These are phyloP conservation scores for Dothistroma pini DNA, from an alignment of 2,329 filamentous ascomycete species.

Conservation along the genomic window DNA sequence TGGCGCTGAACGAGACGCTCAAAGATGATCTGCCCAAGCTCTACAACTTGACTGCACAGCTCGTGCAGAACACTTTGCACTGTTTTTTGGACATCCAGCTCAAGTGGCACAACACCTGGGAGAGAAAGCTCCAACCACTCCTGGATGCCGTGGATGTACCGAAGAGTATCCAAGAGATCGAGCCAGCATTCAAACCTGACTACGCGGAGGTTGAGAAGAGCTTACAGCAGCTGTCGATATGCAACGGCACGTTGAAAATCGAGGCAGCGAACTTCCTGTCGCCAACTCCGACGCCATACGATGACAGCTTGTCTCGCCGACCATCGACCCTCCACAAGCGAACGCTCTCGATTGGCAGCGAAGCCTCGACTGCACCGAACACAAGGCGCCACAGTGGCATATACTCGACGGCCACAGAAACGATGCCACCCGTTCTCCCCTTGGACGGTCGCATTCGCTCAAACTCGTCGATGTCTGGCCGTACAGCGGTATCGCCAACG, in stretches of 20 bases:
- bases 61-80: conserved; percentile 77
- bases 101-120: conserved; percentile 78
- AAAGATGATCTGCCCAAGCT: conserved; percentile 89
- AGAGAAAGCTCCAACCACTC: conserved; percentile 73
- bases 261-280: conserved; percentile 59
- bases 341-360: conserved; percentile 37
- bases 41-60: conserved; percentile 72
- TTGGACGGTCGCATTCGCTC: conserved; percentile 48
- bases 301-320: conserved; percentile 17
- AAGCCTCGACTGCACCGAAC: conserved; percentile 32
- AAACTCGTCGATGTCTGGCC: conserved; percentile 52
- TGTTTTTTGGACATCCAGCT: conserved; percentile 83
- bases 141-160: conserved; percentile 63
- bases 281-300: conserved; percentile 41
- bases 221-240: conserved; percentile 69
- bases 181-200: conserved; percentile 73
- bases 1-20: conserved; percentile 84
- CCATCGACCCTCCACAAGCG: conserved; percentile 41
- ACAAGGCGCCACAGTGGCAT: conserved; percentile 59
- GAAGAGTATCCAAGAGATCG: conserved; percentile 67
- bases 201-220: conserved; percentile 70
- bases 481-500: conserved; percentile 37
- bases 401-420: conserved; percentile 45
- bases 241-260: conserved; percentile 66
- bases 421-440: conserved; percentile 2